Percentiles rank a stretch among this genome's conserved stretches.
Conservation (phyloP, 1,284 basidiomycete genomes). For the Ceratobasidium sp. region DNA sequence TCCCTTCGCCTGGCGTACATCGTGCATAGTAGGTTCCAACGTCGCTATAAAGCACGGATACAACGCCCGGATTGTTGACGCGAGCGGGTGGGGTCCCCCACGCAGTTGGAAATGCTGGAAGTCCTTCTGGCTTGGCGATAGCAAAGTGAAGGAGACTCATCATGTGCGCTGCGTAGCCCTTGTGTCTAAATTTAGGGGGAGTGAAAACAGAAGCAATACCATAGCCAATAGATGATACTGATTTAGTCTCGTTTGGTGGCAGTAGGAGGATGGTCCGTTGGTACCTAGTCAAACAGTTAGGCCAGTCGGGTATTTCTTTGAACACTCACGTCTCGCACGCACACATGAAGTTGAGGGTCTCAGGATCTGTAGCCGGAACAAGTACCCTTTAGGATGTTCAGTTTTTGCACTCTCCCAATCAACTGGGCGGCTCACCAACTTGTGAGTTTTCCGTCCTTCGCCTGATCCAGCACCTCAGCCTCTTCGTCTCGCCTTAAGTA, state of each 20-base stretch:
- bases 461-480: slow-evolving; percentile 54
- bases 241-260: slow-evolving; percentile 14
- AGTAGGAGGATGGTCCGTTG: slow-evolving; percentile 49
- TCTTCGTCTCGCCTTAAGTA: slow-evolving; percentile 53
- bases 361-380: slow-evolving; percentile 54
- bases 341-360: slow-evolving; percentile 56
- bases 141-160: slow-evolving; percentile 63
- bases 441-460: slow-evolving; percentile 52
- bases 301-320: slow-evolving; percentile 41
- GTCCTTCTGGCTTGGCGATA: slow-evolving; percentile 53
- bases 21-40: slow-evolving; percentile 64
- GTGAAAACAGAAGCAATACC: slow-evolving; percentile 62
- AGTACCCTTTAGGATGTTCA: slow-evolving; percentile 54
- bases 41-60: slow-evolving; percentile 70
- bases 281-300: slow-evolving; percentile 47
- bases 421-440: slow-evolving; percentile 52
- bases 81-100: slow-evolving; percentile 54
- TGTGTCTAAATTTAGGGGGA: slow-evolving; percentile 55
- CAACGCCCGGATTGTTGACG: slow-evolving; percentile 52
- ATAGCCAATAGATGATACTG: slow-evolving; percentile 55
- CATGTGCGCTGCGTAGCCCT: slow-evolving; percentile 62
- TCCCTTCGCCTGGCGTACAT: slow-evolving; percentile 54
- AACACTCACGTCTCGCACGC: slow-evolving; percentile 57
- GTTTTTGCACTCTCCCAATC: not conserved
- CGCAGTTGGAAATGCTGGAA: slow-evolving; percentile 52